phyloP scores from a whole-genome alignment of 2,329 filamentous ascomycete genomes.

The Grosmannia clavigera region DNA sequence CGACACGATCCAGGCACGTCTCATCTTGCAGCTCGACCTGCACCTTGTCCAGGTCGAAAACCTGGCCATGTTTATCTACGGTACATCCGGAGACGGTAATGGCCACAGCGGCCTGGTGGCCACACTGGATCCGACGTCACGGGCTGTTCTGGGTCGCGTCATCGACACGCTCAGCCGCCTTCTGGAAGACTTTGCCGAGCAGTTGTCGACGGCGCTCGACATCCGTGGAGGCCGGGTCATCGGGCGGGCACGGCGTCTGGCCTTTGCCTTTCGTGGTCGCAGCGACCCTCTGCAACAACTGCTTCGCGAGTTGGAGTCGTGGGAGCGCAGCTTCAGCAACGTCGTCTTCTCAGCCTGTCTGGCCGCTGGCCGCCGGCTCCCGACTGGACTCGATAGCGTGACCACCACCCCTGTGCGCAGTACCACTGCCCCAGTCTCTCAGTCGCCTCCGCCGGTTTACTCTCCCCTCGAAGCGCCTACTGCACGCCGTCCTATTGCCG shows the following conservation, averaged over 20 bases:
- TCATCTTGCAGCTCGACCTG: not conserved
- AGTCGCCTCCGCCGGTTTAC: not conserved
- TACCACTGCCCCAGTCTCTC: not conserved
- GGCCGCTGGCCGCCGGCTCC: not conserved
- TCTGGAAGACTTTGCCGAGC: not conserved
- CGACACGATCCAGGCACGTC: not conserved
- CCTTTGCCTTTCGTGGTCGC: not conserved
- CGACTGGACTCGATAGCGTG: not conserved
- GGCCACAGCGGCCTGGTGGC: not conserved
- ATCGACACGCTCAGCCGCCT: not conserved
- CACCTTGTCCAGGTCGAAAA: not conserved
- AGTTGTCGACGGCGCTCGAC: not conserved
- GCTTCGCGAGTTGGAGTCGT: not conserved
- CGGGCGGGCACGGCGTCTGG: not conserved
- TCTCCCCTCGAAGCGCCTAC: not conserved
- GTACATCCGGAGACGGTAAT: not conserved
- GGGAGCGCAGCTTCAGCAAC: not conserved
- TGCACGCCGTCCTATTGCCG: not conserved
- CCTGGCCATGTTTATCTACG: not conserved
- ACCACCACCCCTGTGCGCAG: not conserved
- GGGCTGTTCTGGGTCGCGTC: not conserved
- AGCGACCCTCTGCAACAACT: not conserved
- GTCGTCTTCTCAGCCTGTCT: constrained; percentile 1
- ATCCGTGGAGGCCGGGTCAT: not conserved
- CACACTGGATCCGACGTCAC: not conserved